A percentile compares a stretch with the other conserved stretches of the same genome.
Evolutionary conservation across 202 grass and related monocot species (phyloP).

Genomic region (Hordeum pubiflorum): DNA sequence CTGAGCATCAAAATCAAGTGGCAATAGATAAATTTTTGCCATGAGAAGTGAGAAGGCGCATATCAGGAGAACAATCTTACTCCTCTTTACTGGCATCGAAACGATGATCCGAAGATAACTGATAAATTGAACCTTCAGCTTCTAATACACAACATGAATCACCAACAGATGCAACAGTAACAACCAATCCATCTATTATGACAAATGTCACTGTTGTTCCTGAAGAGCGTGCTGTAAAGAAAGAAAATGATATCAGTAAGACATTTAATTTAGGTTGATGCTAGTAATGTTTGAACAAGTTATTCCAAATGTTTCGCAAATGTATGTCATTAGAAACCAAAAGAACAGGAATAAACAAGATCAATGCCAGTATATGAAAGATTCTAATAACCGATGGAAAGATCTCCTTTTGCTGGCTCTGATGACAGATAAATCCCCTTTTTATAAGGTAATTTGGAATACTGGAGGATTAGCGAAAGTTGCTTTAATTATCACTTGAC

Average conservation of each 20-base stretch:
- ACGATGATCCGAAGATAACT: constrained; percentile 82
- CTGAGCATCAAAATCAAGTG: constrained; percentile 31
- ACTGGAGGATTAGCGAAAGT: background rate
- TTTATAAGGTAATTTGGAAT: background rate
- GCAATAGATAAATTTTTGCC: constrained; percentile 2
- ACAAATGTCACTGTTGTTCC: constrained; percentile 96
- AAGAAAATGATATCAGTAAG: constrained; percentile 1
- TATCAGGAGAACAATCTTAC: constrained; percentile 40
- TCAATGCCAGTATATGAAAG: background rate
- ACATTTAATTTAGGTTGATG: background rate
- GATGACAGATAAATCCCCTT: background rate
- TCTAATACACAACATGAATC: constrained; percentile 86
- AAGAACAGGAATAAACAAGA: background rate
- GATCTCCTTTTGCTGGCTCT: background rate
- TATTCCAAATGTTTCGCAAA: background rate
- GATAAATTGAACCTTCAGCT: constrained; percentile 80
- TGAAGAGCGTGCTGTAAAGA: constrained; percentile 58
- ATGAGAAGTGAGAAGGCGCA: background rate
- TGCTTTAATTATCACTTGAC: background rate
- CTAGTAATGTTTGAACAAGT: background rate
- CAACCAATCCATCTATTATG: constrained; percentile 77
- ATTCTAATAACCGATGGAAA: background rate
- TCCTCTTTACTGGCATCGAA: constrained; percentile 91
- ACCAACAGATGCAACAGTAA: constrained; percentile 88
- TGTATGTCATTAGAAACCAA: background rate